phyloP scores from a whole-genome alignment of 1,284 basidiomycete genomes.

The Coniferiporia weirii region DNA sequence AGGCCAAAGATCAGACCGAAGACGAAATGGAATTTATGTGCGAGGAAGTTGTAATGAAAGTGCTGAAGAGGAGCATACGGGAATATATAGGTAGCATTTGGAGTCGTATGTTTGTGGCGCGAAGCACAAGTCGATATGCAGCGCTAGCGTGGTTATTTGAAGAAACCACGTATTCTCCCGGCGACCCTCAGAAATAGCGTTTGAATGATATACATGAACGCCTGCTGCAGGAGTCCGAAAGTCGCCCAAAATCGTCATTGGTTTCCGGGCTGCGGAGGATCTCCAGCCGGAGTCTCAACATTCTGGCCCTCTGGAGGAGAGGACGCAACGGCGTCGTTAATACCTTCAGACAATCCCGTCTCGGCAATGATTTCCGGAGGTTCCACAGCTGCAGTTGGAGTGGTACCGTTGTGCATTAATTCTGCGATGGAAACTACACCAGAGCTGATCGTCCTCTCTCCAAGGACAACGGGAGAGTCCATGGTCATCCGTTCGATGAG shows the following conservation, averaged over 20 bases:
- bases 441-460: constrained; percentile 14
- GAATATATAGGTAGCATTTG: background rate
- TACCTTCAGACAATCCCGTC: background rate
- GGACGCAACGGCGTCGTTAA: too few relatives aligned
- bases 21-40: background rate
- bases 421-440: constrained; percentile 8
- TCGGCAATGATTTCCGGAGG: background rate
- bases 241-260: constrained; percentile 57
- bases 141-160: background rate
- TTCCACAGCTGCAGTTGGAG: background rate
- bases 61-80: background rate
- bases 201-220: constrained; percentile 38
- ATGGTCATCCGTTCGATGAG: background rate
- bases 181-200: constrained; percentile 55
- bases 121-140: background rate
- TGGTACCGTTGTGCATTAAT: constrained; percentile 11
- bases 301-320: background rate
- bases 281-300: constrained; percentile 1
- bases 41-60: background rate
- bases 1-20: constrained; percentile 1
- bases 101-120: background rate
- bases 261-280: constrained; percentile 18
- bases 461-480: constrained; percentile 14
- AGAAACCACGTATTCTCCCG: constrained; percentile 32
- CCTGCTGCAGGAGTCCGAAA: constrained; percentile 44